Conservation (phyloP, 129 eudicot genomes). For the Tagetes erecta region DNA sequence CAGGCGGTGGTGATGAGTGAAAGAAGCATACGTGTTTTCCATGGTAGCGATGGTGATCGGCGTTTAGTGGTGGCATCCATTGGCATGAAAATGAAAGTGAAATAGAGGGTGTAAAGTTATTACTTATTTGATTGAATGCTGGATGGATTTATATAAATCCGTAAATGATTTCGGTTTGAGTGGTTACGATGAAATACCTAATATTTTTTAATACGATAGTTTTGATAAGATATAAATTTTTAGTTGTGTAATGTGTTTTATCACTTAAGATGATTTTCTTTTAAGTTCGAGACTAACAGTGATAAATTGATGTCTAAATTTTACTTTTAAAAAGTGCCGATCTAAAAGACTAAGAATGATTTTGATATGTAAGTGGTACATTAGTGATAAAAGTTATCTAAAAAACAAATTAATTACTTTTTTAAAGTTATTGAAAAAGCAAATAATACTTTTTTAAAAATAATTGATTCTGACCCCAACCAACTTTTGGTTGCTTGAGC, state of each 20-base stretch:
- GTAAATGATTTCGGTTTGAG: too few species aligned
- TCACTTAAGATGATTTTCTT: not conserved
- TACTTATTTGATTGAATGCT: not conserved
- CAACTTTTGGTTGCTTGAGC: not conserved
- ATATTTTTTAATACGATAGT: too few species aligned
- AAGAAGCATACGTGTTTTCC: constrained; percentile 32
- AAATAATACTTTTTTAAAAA: not conserved
- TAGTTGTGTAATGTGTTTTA: not conserved
- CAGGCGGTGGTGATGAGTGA: constrained; percentile 8
- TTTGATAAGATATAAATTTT: too few species aligned
- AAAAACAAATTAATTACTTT: too few species aligned
- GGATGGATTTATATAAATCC: too few species aligned
- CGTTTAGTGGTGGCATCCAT: not conserved
- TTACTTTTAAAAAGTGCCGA: too few species aligned
- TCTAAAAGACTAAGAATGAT: too few species aligned
- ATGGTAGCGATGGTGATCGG: constrained; percentile 28
- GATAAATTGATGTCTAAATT: too few species aligned
- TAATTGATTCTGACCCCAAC: not conserved
- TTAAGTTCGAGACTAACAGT: not conserved
- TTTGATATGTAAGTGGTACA: too few species aligned
- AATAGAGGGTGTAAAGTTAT: not conserved
- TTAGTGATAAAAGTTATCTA: too few species aligned
- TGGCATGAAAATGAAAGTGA: not conserved
- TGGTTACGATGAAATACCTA: too few species aligned
- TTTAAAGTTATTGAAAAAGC: too few species aligned